These are phyloP conservation scores for Candida xiaguanensis DNA, from an alignment of 805 yeast genomes.

Conservation along the genomic window DNA sequence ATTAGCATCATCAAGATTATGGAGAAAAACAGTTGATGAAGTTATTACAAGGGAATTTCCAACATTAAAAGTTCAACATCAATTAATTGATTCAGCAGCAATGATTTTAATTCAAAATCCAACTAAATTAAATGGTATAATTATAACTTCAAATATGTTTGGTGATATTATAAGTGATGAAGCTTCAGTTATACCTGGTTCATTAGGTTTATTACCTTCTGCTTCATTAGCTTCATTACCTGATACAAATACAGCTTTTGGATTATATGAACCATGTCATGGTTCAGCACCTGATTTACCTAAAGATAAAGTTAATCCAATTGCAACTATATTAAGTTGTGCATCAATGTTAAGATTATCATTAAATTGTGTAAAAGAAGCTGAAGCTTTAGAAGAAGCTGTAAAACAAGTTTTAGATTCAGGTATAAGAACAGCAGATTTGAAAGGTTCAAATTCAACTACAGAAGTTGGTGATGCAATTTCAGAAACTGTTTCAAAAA, in stretches of 20 bases:
- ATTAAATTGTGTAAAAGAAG: conserved; percentile 77
- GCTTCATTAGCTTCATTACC: conserved; percentile 97
- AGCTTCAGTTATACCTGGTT: conserved; percentile 97
- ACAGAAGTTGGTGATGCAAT: conserved; percentile 93
- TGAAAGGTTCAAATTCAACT: conserved; percentile 81
- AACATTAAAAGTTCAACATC: conserved; percentile 80
- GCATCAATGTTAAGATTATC: conserved; percentile 97
- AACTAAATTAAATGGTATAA: conserved; percentile 84
- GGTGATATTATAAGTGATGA: conserved; percentile 98
- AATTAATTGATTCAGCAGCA: conserved; percentile 97
- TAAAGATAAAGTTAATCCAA: conserved; percentile 84
- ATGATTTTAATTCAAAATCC: conserved; percentile 95
- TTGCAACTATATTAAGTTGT: conserved; percentile 91
- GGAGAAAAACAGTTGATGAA: conserved; percentile 91
- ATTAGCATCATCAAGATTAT: conserved; percentile 89
- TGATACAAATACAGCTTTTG: conserved; percentile 90
- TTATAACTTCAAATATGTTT: conserved; percentile 93
- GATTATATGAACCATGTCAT: conserved; percentile 97
- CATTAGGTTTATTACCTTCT: conserved; percentile 91
- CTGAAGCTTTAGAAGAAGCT: conserved; percentile 83
- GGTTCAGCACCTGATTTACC: conserved; percentile 97
- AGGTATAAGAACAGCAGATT: conserved; percentile 88
- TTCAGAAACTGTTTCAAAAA: conserved; percentile 63
- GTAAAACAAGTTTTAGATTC: conserved; percentile 77
- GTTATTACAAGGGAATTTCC: conserved; percentile 90